Conservation (phyloP, 306 rosid genomes). For the Ormosia semicastrata region DNA sequence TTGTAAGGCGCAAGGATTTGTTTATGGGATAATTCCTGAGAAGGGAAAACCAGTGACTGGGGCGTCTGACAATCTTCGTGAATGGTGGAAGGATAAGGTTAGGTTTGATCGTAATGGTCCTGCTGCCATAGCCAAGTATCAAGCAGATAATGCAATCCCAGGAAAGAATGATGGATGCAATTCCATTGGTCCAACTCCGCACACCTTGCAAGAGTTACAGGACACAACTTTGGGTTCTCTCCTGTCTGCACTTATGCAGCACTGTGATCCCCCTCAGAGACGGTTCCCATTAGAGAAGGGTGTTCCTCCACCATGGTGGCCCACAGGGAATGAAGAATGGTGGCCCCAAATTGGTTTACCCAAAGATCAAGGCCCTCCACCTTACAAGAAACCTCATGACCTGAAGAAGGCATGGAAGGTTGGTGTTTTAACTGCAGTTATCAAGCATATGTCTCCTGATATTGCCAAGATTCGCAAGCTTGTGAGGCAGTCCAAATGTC, state of each 20-base stretch:
- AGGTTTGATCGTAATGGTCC: slow-evolving; percentile 90
- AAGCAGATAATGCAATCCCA: slow-evolving; percentile 57
- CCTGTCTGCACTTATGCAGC: slow-evolving; percentile 88
- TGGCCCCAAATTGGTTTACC: slow-evolving; percentile 78
- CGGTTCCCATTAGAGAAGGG: slow-evolving; percentile 86
- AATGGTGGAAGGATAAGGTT: slow-evolving; percentile 94
- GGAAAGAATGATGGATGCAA: slow-evolving; percentile 60
- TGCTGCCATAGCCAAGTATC: slow-evolving; percentile 80
- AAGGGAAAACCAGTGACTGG: slow-evolving; percentile 90
- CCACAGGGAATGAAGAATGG: slow-evolving; percentile 77
- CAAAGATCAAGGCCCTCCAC: slow-evolving; percentile 80
- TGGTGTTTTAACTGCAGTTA: slow-evolving; percentile 77
- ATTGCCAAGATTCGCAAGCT: slow-evolving; percentile 85
- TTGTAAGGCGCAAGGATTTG: slow-evolving; percentile 90
- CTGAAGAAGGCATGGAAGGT: slow-evolving; percentile 92
- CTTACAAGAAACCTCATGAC: slow-evolving; percentile 95
- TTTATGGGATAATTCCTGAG: slow-evolving; percentile 84
- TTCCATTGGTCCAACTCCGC: slow-evolving; percentile 66
- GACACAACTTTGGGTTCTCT: slow-evolving; percentile 89
- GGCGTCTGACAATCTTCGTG: slow-evolving; percentile 87
- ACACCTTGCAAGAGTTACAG: slow-evolving; percentile 80
- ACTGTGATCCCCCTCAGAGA: slow-evolving; percentile 88
- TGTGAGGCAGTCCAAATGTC: slow-evolving; percentile 80
- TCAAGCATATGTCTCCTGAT: slow-evolving; percentile 92
- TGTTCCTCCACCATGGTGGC: slow-evolving; percentile 94